These are phyloP conservation scores for Penicillium sp. DNA, from an alignment of 2,329 filamentous ascomycete genomes.

Conservation along the genomic window DNA sequence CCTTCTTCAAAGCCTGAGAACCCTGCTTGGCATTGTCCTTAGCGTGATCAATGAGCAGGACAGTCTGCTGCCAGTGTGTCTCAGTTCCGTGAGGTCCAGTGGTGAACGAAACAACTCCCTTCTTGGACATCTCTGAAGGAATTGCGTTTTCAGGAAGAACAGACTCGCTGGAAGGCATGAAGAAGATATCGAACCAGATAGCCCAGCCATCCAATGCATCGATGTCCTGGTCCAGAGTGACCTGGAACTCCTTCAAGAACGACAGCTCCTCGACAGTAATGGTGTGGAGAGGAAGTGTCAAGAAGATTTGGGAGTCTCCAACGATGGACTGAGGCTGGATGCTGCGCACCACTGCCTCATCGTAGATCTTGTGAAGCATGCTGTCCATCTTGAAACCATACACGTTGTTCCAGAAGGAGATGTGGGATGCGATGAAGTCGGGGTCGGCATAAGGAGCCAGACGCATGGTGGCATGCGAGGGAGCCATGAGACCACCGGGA, in stretches of 20 bases:
- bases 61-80: conserved; percentile 89
- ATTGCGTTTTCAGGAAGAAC: conserved; percentile 58
- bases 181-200: conserved; percentile 95
- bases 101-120: conserved; percentile 75
- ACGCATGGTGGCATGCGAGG: conserved; percentile 80
- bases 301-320: conserved; percentile 64
- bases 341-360: conserved; percentile 77
- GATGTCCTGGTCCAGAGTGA: conserved; percentile 61
- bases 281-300: conserved; percentile 74
- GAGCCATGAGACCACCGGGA: conserved; percentile 78
- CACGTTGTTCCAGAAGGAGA: conserved; percentile 85
- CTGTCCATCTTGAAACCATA: conserved; percentile 94
- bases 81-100: conserved; percentile 75
- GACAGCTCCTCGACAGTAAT: conserved; percentile 70
- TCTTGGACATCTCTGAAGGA: conserved; percentile 60
- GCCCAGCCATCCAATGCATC: conserved; percentile 81
- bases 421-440: conserved; percentile 74
- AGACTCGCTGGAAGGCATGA: conserved; percentile 63
- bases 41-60: conserved; percentile 67
- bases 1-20: conserved; percentile 50
- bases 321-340: conserved; percentile 60
- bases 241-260: conserved; percentile 70
- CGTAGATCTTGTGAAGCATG: conserved; percentile 80
- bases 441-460: conserved; percentile 77
- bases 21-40: conserved; percentile 45